phyloP scores from a whole-genome alignment of 2,329 filamentous ascomycete genomes.

The Alternaria conjuncta region DNA sequence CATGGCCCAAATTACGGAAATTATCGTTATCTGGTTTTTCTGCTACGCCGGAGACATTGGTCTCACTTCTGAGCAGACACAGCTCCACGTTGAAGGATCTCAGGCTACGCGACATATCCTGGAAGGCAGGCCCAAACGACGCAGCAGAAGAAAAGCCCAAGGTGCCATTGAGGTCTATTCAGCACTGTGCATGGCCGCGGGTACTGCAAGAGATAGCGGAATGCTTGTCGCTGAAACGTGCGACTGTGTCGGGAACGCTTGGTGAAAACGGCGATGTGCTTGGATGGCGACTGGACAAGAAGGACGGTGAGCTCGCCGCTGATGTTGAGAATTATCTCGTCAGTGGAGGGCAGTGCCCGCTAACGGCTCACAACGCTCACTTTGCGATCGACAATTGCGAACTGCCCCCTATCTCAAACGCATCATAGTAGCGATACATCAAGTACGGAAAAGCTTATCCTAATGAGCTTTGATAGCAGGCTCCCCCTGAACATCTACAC shows the following conservation, averaged over 20 bases:
- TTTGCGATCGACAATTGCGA: neutral
- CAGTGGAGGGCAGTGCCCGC: neutral
- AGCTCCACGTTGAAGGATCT: slow-evolving; percentile 15
- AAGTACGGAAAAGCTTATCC: neutral
- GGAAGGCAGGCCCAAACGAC: neutral
- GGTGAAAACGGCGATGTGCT: neutral
- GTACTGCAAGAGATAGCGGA: neutral
- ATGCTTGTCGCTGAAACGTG: neutral
- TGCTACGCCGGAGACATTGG: slow-evolving; percentile 1
- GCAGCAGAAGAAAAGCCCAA: neutral
- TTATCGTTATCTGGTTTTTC: slow-evolving; percentile 11
- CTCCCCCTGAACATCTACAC: neutral
- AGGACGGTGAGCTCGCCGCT: neutral
- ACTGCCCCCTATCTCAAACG: neutral
- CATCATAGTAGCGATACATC: neutral
- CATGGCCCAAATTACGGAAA: slow-evolving; percentile 13
- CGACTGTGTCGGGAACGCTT: slow-evolving; percentile 2
- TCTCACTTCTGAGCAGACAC: slow-evolving; percentile 11
- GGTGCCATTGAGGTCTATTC: neutral
- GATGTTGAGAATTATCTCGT: neutral
- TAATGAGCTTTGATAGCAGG: neutral
- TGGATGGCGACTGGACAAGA: neutral
- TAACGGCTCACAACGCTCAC: neutral
- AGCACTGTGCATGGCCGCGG: neutral
- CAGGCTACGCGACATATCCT: slow-evolving; percentile 6